These are phyloP conservation scores for Canavalia ensiformis DNA, from an alignment of 306 rosid genomes.

Conservation along the genomic window DNA sequence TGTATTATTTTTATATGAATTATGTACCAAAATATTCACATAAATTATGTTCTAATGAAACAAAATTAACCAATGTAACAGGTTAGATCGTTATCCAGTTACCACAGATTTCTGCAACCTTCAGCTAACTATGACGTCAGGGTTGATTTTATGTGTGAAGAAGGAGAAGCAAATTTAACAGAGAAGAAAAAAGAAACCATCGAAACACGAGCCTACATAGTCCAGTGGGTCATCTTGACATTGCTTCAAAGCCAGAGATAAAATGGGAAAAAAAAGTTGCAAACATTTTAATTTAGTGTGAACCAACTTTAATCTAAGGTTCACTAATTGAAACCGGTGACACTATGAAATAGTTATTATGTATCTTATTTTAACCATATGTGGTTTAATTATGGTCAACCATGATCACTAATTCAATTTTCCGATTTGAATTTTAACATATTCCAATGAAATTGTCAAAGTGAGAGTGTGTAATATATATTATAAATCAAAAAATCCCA, in stretches of 20 bases:
- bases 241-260: background rate
- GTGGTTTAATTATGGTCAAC: background rate
- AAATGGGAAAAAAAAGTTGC: background rate
- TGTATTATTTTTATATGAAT: background rate
- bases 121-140: background rate
- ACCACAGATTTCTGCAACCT: background rate
- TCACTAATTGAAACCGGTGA: background rate
- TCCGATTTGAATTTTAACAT: background rate
- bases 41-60: background rate
- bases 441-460: background rate
- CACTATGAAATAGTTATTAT: slow-evolving; percentile 15
- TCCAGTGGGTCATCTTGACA: background rate
- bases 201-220: background rate
- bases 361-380: background rate
- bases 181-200: background rate
- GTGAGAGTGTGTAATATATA: background rate
- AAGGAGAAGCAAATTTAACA: no score
- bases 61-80: background rate
- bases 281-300: background rate
- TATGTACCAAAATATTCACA: background rate
- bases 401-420: background rate
- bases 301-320: background rate
- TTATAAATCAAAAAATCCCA: slow-evolving; percentile 25
- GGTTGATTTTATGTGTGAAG: background rate
- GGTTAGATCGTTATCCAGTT: background rate